Percentiles rank a stretch among this genome's conserved stretches.
phyloP scores from a whole-genome alignment of 805 yeast genomes.

The Debaryomyces castellii region DNA sequence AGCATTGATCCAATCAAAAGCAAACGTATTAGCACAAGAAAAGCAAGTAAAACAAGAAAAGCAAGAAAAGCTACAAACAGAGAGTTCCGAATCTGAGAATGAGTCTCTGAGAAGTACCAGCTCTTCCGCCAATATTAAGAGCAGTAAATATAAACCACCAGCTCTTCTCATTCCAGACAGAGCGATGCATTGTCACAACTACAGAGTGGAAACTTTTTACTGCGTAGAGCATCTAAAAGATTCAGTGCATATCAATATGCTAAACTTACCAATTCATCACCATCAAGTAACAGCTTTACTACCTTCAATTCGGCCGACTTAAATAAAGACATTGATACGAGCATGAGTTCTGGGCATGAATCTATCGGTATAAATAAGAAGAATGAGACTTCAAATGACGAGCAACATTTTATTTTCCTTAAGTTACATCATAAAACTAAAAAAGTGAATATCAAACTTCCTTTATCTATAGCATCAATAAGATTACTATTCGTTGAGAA shows the following conservation, averaged over 20 bases:
- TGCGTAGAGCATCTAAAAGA: slow-evolving; percentile 89
- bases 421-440: slow-evolving; percentile 54
- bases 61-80: slow-evolving; percentile 2
- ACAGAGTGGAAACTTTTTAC: slow-evolving; percentile 79
- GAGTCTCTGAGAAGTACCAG: too few relatives aligned
- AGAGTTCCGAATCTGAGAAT: neutral
- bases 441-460: slow-evolving; percentile 46
- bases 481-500: slow-evolving; percentile 80
- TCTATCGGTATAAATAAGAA: neutral
- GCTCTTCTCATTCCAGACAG: neutral
- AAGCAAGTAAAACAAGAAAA: slow-evolving; percentile 17
- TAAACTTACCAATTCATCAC: slow-evolving; percentile 52
- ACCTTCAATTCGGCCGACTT: slow-evolving; percentile 5
- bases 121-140: neutral
- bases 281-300: slow-evolving; percentile 11
- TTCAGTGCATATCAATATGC: slow-evolving; percentile 93
- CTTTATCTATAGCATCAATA: slow-evolving; percentile 51
- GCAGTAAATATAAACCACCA: neutral
- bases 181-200: slow-evolving; percentile 70
- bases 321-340: neutral
- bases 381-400: neutral
- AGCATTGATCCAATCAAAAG: slow-evolving; percentile 53
- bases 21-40: slow-evolving; percentile 31
- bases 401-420: slow-evolving; percentile 39
- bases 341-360: neutral